These are phyloP conservation scores for Saccharomycopsis javanensis DNA, from an alignment of 805 yeast genomes.

Conservation along the genomic window DNA sequence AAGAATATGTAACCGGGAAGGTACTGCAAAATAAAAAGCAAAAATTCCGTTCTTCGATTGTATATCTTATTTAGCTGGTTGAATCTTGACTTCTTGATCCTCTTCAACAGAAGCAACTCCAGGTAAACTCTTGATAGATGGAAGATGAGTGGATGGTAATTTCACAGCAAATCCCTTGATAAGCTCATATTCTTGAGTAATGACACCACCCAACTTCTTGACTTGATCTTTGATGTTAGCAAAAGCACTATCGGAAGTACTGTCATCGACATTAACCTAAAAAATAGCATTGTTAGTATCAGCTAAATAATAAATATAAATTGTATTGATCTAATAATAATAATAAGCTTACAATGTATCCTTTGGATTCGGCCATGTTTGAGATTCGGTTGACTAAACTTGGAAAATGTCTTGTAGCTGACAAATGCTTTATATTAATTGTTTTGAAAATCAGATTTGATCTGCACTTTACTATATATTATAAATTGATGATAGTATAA, in stretches of 20 bases:
- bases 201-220: conserved; percentile 45
- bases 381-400: not conserved
- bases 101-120: conserved; percentile 54
- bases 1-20: too few relatives aligned
- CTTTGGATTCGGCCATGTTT: not conserved
- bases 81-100: conserved; percentile 44
- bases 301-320: too few relatives aligned
- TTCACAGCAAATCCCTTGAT: conserved; percentile 59
- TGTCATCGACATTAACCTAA: conserved; percentile 36
- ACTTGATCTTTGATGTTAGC: conserved; percentile 38
- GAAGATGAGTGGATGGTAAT: conserved; percentile 44
- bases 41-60: not conserved
- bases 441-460: not conserved
- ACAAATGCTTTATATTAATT: not conserved
- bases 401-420: not conserved
- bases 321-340: not conserved
- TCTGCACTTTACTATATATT: too few relatives aligned
- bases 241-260: conserved; percentile 28
- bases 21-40: too few relatives aligned
- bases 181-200: conserved; percentile 50
- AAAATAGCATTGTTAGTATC: not conserved
- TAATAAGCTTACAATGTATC: not conserved
- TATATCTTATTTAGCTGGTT: not conserved
- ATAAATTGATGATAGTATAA: too few relatives aligned
- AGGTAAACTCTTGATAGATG: conserved; percentile 37